Percentiles rank a stretch among this genome's conserved stretches.
These are phyloP conservation scores for Colletotrichum truncatum DNA, from an alignment of 2,329 filamentous ascomycete species.

Conservation along the genomic window DNA sequence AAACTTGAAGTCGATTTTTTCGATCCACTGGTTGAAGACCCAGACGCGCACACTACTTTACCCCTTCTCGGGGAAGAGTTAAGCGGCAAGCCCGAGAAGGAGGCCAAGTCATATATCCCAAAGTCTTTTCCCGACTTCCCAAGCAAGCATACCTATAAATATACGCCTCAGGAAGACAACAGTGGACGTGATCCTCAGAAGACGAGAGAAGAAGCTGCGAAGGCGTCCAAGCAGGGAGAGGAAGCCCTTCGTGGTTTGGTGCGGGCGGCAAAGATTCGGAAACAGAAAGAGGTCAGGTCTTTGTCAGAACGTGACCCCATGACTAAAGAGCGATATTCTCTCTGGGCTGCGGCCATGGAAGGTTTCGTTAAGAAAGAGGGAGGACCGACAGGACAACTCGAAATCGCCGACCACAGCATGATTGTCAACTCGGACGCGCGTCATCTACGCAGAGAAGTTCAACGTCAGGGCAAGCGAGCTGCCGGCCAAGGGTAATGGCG, in stretches of 20 bases:
- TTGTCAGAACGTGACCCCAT: constrained; percentile 61
- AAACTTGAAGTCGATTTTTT: constrained; percentile 49
- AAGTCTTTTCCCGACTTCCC: constrained; percentile 68
- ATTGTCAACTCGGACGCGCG: constrained; percentile 67
- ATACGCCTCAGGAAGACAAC: constrained; percentile 62
- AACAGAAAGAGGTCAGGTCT: constrained; percentile 70
- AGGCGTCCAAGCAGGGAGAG: constrained; percentile 69
- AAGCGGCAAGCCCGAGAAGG: constrained; percentile 66
- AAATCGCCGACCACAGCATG: constrained; percentile 71
- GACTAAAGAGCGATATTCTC: constrained; percentile 63
- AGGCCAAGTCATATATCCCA: constrained; percentile 65
- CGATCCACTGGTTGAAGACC: constrained; percentile 47
- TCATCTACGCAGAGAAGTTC: constrained; percentile 63
- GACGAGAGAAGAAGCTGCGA: constrained; percentile 67
- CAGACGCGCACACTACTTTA: constrained; percentile 50
- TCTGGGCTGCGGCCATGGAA: constrained; percentile 71
- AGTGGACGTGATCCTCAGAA: constrained; percentile 61
- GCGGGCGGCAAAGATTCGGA: constrained; percentile 70
- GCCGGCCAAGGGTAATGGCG: constrained; percentile 28
- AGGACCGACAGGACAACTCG: constrained; percentile 49
- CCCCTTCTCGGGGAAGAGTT: constrained; percentile 63
- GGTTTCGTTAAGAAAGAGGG: constrained; percentile 56
- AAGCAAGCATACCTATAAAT: constrained; percentile 71
- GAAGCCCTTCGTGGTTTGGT: constrained; percentile 68
- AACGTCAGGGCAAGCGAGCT: constrained; percentile 54